Conservation (phyloP, 1,284 basidiomycete genomes). For the Cryptococcus sp. region DNA sequence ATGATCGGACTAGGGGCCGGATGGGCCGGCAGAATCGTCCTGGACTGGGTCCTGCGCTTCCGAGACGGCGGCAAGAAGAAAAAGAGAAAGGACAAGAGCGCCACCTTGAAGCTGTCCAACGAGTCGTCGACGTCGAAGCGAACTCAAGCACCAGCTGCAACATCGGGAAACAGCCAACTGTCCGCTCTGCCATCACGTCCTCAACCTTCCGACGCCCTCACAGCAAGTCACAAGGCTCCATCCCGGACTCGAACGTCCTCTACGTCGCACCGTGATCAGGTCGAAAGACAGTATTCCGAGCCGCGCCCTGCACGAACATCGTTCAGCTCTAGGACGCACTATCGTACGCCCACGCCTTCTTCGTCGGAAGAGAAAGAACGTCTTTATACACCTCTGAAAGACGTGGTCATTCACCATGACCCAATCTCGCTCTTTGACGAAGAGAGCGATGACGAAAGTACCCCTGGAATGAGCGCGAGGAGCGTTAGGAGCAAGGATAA, state of each 20-base stretch:
- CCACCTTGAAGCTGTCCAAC: not conserved
- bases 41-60: slow-evolving; percentile 23
- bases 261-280: not conserved
- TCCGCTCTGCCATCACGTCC: no score
- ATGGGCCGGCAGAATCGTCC: slow-evolving; percentile 33
- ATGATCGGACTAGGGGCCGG: slow-evolving; percentile 41
- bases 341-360: not conserved
- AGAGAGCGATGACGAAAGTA: not conserved
- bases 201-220: no score
- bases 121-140: not conserved
- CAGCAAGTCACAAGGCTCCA: not conserved
- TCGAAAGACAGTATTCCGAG: not conserved
- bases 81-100: not conserved
- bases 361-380: not conserved
- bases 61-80: slow-evolving; percentile 5
- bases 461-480: not conserved
- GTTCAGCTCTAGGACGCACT: no score
- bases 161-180: no score
- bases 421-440: slow-evolving; percentile 1
- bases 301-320: no score
- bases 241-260: not conserved
- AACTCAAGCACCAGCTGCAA: not conserved
- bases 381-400: not conserved
- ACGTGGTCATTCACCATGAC: not conserved
- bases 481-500: slow-evolving; percentile 1